Conservation (phyloP, 2,329 filamentous ascomycete genomes). For the Pezicula radicicola region DNA sequence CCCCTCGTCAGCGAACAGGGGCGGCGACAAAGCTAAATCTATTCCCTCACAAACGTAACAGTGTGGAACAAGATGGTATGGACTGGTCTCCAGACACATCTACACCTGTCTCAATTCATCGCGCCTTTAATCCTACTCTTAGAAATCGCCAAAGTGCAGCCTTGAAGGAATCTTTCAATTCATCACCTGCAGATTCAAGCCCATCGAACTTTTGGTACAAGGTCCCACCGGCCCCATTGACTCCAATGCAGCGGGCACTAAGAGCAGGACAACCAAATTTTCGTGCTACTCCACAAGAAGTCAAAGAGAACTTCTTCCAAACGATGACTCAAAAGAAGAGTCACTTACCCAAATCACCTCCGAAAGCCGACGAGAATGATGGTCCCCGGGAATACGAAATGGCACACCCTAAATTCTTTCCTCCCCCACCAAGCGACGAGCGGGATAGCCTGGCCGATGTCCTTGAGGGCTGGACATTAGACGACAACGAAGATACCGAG, state of each 20-base stretch:
- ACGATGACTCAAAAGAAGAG: neutral
- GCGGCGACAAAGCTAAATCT: no score
- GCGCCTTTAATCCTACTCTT: neutral
- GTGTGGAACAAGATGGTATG: neutral
- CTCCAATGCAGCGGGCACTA: neutral
- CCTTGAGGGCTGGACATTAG: neutral
- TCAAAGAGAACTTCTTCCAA: slow-evolving; percentile 1
- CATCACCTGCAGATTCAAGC: neutral
- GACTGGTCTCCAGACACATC: neutral
- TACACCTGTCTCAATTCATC: neutral
- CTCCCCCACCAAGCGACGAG: neutral
- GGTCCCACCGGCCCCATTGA: neutral
- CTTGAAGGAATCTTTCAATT: neutral
- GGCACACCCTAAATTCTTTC: neutral
- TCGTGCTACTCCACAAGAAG: neutral
- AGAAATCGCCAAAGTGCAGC: neutral
- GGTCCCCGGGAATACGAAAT: neutral
- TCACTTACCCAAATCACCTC: neutral
- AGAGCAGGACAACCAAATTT: neutral
- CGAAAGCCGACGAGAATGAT: neutral
- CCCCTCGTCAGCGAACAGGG: neutral
- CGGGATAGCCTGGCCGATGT: neutral
- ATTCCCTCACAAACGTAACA: no score
- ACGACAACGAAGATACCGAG: neutral
- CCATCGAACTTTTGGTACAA: slow-evolving; percentile 1